Evolutionary conservation across 805 yeast species (phyloP), one percentile per base, ranked within the genome.

Genomic region (Yarrowia bubula): DNA sequence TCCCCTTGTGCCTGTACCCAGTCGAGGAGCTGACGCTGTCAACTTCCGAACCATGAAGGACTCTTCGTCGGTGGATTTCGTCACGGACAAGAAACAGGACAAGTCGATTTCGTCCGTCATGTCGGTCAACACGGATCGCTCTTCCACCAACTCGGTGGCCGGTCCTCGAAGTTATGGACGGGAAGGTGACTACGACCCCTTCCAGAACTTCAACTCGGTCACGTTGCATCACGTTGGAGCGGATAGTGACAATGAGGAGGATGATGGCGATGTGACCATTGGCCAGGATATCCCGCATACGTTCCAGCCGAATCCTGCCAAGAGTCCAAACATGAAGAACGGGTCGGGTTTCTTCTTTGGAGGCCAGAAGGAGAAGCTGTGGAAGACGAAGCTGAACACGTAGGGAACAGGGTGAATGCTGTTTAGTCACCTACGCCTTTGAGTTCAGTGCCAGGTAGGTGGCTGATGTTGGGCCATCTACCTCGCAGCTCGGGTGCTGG

Each of bases 1-100:
- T 0, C 99, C 99, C 14, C 87, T 95, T 86, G 87, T 95, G 15
- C 99, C 99, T 0, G 88, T 88, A 0, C 81, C 91, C 48, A 80
- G 84, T 10, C 79, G 80, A 55, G 84, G 80, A n/a, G 74, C 80
- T 22, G 88, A 85, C 64, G 83, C 84, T 5, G 69, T 67, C 39
- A 71, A 69, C 62, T 69, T 71, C 65, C 64, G 71, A 15, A 46
- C 66, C 33, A 58, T 74, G 53, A 71, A 71, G 65, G 77, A 72
- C 43, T 72, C 74, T 37, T 70, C 72, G 47, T 69, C 75, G 39
- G 67, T 73, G 13, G 78, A 77, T 43, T 71, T 78, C 57, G 73
- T 69, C 31, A 65, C 67, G 48, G 68, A 47, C 50, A 58, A 64
- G 55, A 60, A 58, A 32, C 53, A 55, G 39, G 47, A 53, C 43